Percentiles rank a stretch among this genome's conserved stretches.
Evolutionary conservation across 2,329 filamentous ascomycete species (phyloP).

Genomic region (Pestalotiopsis sp.): DNA sequence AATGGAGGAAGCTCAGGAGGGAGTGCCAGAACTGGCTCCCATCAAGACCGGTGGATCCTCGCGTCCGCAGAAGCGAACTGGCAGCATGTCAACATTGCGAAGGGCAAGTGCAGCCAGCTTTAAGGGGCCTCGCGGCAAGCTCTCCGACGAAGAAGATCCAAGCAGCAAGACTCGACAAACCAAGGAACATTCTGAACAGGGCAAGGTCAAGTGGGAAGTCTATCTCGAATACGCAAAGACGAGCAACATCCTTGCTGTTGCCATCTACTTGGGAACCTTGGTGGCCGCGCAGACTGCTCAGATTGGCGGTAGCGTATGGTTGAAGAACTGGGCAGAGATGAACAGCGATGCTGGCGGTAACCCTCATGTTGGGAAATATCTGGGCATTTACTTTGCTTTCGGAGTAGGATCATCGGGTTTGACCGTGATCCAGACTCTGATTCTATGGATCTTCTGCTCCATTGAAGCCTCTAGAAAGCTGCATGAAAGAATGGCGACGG

Average conservation of each 20-base stretch:
- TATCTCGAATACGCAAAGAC: conserved; percentile 94
- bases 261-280: conserved; percentile 76
- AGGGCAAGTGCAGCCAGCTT: conserved; percentile 92
- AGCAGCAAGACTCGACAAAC: conserved; percentile 78
- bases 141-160: conserved; percentile 80
- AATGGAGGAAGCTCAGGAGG: conserved; percentile 79
- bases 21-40: conserved; percentile 73
- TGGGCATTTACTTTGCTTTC: conserved; percentile 94
- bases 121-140: conserved; percentile 80
- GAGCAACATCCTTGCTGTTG: conserved; percentile 85
- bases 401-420: conserved; percentile 84
- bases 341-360: conserved; percentile 74
- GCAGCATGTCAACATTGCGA: conserved; percentile 80
- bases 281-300: conserved; percentile 80
- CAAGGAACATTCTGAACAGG: conserved; percentile 90
- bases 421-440: conserved; percentile 88
- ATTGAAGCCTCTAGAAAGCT: conserved; percentile 98
- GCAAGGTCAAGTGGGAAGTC: conserved; percentile 97
- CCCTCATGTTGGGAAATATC: conserved; percentile 80
- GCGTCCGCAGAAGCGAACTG: conserved; percentile 58
- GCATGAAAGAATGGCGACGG: conserved; percentile 95
- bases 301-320: conserved; percentile 87
- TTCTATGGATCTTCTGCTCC: conserved; percentile 99
- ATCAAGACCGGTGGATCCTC: conserved; percentile 61
- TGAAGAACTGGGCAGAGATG: conserved; percentile 87